A percentile compares a stretch with the other conserved stretches of the same genome.
phyloP scores from a whole-genome alignment of 225 moss, liverwort and hornwort genomes.

The Polytrichum formosum region DNA sequence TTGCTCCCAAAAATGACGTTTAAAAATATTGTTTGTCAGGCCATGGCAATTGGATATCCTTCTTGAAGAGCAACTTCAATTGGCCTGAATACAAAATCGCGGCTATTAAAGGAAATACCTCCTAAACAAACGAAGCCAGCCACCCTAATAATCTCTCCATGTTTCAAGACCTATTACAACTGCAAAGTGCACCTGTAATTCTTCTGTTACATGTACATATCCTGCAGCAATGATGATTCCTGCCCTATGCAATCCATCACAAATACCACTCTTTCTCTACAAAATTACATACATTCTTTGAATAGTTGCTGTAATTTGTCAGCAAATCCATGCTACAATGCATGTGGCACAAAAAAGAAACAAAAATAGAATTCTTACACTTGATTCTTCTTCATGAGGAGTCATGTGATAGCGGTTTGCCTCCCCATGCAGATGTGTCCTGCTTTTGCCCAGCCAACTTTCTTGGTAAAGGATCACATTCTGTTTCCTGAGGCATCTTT shows the following conservation, averaged over 20 bases:
- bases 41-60: too few species aligned
- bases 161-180: too few species aligned
- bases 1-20: too few species aligned
- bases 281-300: too few species aligned
- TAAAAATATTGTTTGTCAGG: too few species aligned
- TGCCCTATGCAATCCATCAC: too few species aligned
- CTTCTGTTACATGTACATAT: too few species aligned
- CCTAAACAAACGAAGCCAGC: too few species aligned
- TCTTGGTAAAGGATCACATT: constrained; percentile 4
- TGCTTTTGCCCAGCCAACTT: constrained; percentile 5
- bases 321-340: not conserved
- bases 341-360: not conserved
- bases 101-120: not conserved
- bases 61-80: constrained; percentile 68
- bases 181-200: too few species aligned
- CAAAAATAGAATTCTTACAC: constrained; percentile 38
- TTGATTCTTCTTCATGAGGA: constrained; percentile 30
- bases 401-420: constrained; percentile 24
- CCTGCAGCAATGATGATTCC: too few species aligned
- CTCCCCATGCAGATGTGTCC: constrained; percentile 17
- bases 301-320: too few species aligned
- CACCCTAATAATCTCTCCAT: not conserved
- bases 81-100: constrained; percentile 22
- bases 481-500: constrained; percentile 19
- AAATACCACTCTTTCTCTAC: too few species aligned